phyloP scores from a whole-genome alignment of 768 basidiomycete species.

The Mrakia gelida region DNA sequence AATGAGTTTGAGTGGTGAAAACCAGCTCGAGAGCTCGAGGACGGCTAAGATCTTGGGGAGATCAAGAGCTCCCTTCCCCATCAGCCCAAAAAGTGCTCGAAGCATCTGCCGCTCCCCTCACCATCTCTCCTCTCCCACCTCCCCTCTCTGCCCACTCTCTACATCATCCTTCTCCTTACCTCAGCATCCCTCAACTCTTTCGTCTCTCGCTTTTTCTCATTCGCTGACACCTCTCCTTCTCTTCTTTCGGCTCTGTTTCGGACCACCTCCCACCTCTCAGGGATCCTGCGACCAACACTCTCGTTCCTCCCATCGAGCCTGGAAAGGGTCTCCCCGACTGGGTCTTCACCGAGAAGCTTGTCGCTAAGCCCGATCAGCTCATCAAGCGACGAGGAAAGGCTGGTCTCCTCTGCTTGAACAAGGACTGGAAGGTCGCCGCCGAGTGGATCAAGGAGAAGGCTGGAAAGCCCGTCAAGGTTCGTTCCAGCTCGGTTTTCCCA shows the following conservation, averaged over 20 bases:
- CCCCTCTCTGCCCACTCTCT: conserved; percentile 32
- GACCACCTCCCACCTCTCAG: conserved; percentile 50
- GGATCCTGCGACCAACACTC: conserved; percentile 63
- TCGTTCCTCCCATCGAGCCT: conserved; percentile 56
- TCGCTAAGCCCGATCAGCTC: conserved; percentile 95
- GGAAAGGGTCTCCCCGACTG: conserved; percentile 60
- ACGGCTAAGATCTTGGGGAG: background rate
- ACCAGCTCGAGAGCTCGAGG: background rate
- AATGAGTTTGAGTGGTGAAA: background rate
- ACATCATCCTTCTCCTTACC: background rate
- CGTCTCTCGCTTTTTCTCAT: background rate
- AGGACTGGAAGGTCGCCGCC: conserved; percentile 80
- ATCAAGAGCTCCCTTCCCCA: background rate
- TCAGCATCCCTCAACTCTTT: background rate
- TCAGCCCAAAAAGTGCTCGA: background rate
- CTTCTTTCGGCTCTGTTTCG: conserved; percentile 36
- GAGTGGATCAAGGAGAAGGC: conserved; percentile 82
- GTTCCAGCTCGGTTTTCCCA: background rate
- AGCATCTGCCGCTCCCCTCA: conserved; percentile 37
- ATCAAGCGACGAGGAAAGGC: conserved; percentile 99
- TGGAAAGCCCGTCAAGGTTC: conserved; percentile 80
- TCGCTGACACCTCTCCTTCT: background rate
- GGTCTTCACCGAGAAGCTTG: conserved; percentile 78
- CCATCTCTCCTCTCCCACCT: conserved; percentile 60
- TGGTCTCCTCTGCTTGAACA: conserved; percentile 90